Evolutionary conservation across 2,329 filamentous ascomycete genomes (phyloP).

Genomic region (Knufia petricola): DNA sequence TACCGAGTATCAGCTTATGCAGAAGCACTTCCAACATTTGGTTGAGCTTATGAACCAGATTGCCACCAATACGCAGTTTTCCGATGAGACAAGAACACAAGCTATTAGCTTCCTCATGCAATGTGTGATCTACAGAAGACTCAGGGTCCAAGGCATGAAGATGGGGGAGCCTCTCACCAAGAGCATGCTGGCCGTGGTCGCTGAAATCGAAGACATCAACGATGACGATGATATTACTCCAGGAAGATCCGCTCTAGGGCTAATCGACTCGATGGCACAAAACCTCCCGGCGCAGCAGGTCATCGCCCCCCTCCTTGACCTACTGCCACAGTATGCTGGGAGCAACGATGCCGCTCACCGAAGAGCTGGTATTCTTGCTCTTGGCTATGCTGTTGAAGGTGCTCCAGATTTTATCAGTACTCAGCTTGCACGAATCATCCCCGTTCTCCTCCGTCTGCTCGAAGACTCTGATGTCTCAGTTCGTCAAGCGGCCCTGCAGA

Average conservation of each 20-base stretch:
- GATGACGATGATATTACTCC: constrained; percentile 82
- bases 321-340: constrained; percentile 71
- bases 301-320: constrained; percentile 80
- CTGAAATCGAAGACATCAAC: constrained; percentile 60
- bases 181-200: constrained; percentile 79
- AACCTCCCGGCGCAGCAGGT: constrained; percentile 89
- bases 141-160: constrained; percentile 87
- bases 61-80: constrained; percentile 62
- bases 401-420: constrained; percentile 95
- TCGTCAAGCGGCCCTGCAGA: constrained; percentile 75
- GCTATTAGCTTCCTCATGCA: constrained; percentile 91
- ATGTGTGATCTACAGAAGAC: constrained; percentile 79
- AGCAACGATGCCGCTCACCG: constrained; percentile 67
- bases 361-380: constrained; percentile 79
- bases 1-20: constrained; percentile 76
- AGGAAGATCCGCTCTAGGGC: constrained; percentile 69
- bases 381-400: constrained; percentile 91
- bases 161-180: constrained; percentile 79
- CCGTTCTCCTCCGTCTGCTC: constrained; percentile 71
- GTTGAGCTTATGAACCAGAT: constrained; percentile 91
- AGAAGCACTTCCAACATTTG: constrained; percentile 78
- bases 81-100: constrained; percentile 80
- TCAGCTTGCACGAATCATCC: constrained; percentile 77
- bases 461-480: constrained; percentile 76
- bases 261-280: constrained; percentile 81